Conservation (phyloP, 768 basidiomycete genomes). For the Inosperma sp. region DNA sequence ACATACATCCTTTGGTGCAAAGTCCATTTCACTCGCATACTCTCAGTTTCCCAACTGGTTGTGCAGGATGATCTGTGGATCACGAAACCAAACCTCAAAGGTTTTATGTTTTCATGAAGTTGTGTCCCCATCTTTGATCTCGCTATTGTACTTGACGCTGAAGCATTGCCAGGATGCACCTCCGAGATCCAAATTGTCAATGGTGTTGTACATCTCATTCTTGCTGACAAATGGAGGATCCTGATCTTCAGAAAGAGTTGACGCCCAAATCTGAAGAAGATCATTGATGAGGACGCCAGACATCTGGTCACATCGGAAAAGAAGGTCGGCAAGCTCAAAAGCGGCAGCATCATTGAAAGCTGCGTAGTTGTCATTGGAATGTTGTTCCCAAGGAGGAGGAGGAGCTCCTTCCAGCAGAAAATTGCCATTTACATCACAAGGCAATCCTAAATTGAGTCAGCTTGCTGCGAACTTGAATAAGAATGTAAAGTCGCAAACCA, state of each 20-base stretch:
- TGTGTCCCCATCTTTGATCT: slow-evolving; percentile 6
- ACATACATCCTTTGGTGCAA: slow-evolving; percentile 17
- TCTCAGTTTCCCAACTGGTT: slow-evolving; percentile 24
- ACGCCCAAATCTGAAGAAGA: slow-evolving; percentile 25
- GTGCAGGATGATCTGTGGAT: slow-evolving; percentile 16
- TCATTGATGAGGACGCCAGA: slow-evolving; percentile 20
- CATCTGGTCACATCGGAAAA: slow-evolving; percentile 18
- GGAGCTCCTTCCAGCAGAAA: not conserved
- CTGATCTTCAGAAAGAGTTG: slow-evolving; percentile 8
- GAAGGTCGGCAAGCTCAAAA: slow-evolving; percentile 20
- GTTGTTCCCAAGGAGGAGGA: not conserved
- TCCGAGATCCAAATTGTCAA: slow-evolving; percentile 33
- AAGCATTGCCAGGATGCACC: slow-evolving; percentile 36
- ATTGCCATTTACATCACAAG: slow-evolving; percentile 6
- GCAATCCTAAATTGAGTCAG: not conserved
- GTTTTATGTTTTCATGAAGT: slow-evolving; percentile 17
- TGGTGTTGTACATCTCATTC: slow-evolving; percentile 28
- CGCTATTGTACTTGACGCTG: slow-evolving; percentile 22
- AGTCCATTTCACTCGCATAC: slow-evolving; percentile 25
- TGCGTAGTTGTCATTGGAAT: slow-evolving; percentile 4
- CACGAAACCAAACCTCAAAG: slow-evolving; percentile 24
- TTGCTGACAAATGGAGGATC: slow-evolving; percentile 30
- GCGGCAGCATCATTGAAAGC: slow-evolving; percentile 14
- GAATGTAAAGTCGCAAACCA: not conserved
- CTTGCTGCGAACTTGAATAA: not conserved